phyloP scores from a whole-genome alignment of 2,329 filamentous ascomycete genomes.

The Graphiopsis chlorocephala region DNA sequence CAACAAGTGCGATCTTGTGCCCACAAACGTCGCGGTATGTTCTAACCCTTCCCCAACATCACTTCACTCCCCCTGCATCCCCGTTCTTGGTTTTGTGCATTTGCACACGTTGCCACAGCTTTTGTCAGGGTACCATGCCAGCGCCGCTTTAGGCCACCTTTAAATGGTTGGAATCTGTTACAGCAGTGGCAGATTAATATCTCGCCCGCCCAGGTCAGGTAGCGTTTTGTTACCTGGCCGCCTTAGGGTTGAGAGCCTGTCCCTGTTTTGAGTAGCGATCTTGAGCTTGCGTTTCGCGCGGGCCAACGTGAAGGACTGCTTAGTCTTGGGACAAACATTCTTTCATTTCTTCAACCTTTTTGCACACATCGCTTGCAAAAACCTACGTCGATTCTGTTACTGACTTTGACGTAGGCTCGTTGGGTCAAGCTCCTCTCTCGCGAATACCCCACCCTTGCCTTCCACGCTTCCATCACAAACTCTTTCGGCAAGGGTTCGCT shows the following conservation, averaged over 20 bases:
- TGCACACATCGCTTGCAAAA: not conserved
- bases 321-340: slow-evolving; percentile 97
- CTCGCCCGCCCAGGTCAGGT: slow-evolving; percentile 66
- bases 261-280: slow-evolving; percentile 98
- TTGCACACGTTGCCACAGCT: slow-evolving; percentile 65
- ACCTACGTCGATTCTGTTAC: not conserved
- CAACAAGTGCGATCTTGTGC: slow-evolving; percentile 91
- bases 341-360: slow-evolving; percentile 20
- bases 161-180: slow-evolving; percentile 92
- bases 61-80: slow-evolving; percentile 20
- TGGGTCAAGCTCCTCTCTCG: slow-evolving; percentile 90
- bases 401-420: slow-evolving; percentile 62
- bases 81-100: slow-evolving; percentile 24
- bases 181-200: slow-evolving; percentile 94
- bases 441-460: slow-evolving; percentile 89
- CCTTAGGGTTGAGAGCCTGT: slow-evolving; percentile 66
- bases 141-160: slow-evolving; percentile 47
- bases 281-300: slow-evolving; percentile 62
- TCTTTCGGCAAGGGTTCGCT: slow-evolving; percentile 94
- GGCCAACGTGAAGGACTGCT: slow-evolving; percentile 88
- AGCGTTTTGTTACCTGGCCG: slow-evolving; percentile 85
- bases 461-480: slow-evolving; percentile 92
- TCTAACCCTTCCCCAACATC: slow-evolving; percentile 15
- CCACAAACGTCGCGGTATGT: slow-evolving; percentile 93
- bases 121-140: slow-evolving; percentile 80